Conservation (phyloP, 2,329 filamentous ascomycete species). For the Ceratocystis ficicola region DNA sequence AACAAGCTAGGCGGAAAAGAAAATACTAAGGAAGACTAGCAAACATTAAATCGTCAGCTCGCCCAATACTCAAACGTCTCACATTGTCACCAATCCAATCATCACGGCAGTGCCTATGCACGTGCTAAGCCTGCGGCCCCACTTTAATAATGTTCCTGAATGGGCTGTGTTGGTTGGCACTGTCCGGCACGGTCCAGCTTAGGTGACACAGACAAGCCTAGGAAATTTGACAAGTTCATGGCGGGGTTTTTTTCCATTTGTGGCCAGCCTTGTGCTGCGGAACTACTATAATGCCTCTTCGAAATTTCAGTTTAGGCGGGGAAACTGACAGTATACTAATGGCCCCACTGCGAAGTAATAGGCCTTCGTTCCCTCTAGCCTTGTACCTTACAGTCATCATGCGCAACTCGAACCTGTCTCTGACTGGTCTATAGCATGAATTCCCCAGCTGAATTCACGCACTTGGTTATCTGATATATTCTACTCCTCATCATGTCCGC, state of each 20-base stretch:
- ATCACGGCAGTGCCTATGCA: constrained; percentile 5
- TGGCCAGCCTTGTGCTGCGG: neutral
- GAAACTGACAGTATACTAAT: neutral
- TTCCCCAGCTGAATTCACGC: neutral
- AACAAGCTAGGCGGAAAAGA: too few species aligned
- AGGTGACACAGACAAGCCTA: constrained; percentile 5
- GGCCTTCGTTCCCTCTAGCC: neutral
- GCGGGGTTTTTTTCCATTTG: neutral
- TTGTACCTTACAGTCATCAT: neutral
- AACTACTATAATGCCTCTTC: neutral
- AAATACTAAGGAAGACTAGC: too few species aligned
- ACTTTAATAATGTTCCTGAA: neutral
- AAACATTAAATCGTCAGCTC: too few species aligned
- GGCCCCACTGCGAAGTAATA: neutral
- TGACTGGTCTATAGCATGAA: neutral
- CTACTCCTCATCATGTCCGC: constrained; percentile 3
- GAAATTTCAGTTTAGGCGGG: neutral
- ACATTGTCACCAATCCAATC: constrained; percentile 1
- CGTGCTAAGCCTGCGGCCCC: constrained; percentile 1
- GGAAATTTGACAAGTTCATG: neutral
- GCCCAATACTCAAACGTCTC: neutral
- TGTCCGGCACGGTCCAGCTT: constrained; percentile 3
- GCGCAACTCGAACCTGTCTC: neutral
- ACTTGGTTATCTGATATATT: neutral
- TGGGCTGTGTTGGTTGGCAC: neutral